Conservation (phyloP, 768 basidiomycete genomes). For the Podaxis mareebaensis region DNA sequence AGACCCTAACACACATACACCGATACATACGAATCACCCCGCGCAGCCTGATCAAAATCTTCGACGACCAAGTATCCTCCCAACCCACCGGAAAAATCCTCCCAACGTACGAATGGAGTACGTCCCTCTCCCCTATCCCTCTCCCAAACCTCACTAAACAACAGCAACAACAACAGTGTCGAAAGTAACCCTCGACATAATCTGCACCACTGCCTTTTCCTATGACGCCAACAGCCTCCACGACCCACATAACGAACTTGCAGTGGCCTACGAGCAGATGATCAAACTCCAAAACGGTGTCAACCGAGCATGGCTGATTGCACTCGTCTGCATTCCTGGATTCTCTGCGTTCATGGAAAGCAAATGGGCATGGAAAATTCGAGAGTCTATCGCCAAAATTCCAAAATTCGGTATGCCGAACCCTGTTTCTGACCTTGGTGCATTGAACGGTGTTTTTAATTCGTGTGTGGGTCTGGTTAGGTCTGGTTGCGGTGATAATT, state of each 20-base stretch:
- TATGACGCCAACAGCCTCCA: constrained; percentile 46
- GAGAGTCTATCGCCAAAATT: background rate
- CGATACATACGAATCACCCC: background rate
- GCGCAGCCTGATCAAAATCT: constrained; percentile 33
- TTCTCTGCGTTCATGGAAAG: background rate
- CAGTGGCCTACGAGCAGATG: constrained; percentile 46
- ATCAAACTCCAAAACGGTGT: constrained; percentile 40
- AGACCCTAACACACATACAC: background rate
- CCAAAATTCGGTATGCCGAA: background rate
- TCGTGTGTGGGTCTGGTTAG: background rate
- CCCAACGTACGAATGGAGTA: constrained; percentile 47
- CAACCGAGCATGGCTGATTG: background rate
- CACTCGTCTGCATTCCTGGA: constrained; percentile 13
- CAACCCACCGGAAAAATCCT: constrained; percentile 28
- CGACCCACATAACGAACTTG: constrained; percentile 47
- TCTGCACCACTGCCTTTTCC: constrained; percentile 51
- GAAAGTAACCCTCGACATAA: constrained; percentile 54
- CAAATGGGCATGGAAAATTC: constrained; percentile 1
- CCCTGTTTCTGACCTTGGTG: constrained; percentile 18
- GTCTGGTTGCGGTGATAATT: constrained; percentile 24
- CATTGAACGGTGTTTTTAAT: background rate
- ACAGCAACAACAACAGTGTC: constrained; percentile 34
- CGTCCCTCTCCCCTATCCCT: constrained; percentile 20
- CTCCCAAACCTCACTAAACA: background rate
- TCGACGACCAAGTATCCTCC: constrained; percentile 32